Conservation (phyloP, 306 rosid genomes). For the Corylus americana region DNA sequence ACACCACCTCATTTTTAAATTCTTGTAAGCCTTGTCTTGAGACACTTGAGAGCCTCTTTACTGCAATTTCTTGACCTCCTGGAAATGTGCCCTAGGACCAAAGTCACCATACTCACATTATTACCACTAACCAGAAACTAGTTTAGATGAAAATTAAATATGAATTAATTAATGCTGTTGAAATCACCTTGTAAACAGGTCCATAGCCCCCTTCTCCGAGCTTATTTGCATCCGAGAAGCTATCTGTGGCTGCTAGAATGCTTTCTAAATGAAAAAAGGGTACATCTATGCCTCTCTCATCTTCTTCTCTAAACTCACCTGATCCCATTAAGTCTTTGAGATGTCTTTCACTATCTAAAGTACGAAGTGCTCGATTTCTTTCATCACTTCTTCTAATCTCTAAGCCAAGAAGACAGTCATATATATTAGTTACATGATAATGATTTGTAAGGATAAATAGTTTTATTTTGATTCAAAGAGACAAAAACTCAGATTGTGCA, state of each 20-base stretch:
- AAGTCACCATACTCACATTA: background rate
- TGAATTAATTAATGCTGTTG: background rate
- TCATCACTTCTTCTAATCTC: slow-evolving; percentile 17
- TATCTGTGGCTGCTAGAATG: slow-evolving; percentile 42
- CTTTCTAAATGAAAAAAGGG: slow-evolving; percentile 35
- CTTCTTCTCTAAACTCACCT: slow-evolving; percentile 32
- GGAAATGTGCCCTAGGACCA: slow-evolving; percentile 35
- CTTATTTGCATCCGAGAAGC: slow-evolving; percentile 49
- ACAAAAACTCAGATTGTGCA: background rate
- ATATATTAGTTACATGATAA: background rate
- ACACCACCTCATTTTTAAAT: slow-evolving; percentile 45
- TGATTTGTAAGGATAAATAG: background rate
- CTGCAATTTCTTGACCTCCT: slow-evolving; percentile 37
- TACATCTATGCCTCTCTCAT: slow-evolving; percentile 36
- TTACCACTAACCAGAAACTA: background rate
- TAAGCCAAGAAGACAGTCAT: background rate
- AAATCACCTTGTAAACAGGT: slow-evolving; percentile 50
- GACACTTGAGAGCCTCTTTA: slow-evolving; percentile 49
- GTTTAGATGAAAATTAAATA: background rate
- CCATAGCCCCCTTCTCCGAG: slow-evolving; percentile 68
- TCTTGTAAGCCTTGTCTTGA: slow-evolving; percentile 51
- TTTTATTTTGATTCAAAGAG: background rate
- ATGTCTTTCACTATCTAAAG: slow-evolving; percentile 22
- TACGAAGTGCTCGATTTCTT: background rate
- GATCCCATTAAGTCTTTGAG: slow-evolving; percentile 35